Conservation (phyloP, 2,329 filamentous ascomycete genomes). For the Dichotomopilus funicola region DNA sequence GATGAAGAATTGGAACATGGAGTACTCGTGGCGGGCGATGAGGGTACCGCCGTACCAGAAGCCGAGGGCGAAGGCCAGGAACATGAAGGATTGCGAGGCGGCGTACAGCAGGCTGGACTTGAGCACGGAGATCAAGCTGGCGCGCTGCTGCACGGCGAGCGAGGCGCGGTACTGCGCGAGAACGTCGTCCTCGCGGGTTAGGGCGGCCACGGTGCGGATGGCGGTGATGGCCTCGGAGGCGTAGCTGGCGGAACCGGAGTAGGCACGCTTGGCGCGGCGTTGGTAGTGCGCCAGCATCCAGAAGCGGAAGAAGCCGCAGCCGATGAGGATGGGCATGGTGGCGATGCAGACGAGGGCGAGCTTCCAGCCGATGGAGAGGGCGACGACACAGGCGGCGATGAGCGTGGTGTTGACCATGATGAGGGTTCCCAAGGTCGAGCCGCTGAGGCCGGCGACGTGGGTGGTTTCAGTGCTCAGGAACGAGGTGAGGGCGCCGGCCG, state of each 20-base stretch:
- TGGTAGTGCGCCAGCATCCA: constrained; percentile 65
- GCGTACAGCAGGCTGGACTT: constrained; percentile 77
- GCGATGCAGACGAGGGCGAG: constrained; percentile 37
- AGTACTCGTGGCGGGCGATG: constrained; percentile 64
- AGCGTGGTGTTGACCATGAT: constrained; percentile 76
- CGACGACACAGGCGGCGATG: constrained; percentile 57
- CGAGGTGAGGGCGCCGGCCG: constrained; percentile 77
- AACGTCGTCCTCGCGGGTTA: constrained; percentile 82
- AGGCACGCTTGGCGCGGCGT: constrained; percentile 69
- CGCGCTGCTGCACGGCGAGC: constrained; percentile 59
- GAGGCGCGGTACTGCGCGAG: constrained; percentile 61
- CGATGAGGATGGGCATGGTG: constrained; percentile 35
- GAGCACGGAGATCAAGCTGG: constrained; percentile 65
- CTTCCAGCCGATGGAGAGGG: constrained; percentile 38
- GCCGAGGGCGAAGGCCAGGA: constrained; percentile 76
- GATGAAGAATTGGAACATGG: constrained; percentile 83
- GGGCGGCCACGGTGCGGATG: constrained; percentile 85
- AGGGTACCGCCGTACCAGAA: constrained; percentile 89
- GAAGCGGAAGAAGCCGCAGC: constrained; percentile 48
- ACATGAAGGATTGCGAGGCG: constrained; percentile 74
- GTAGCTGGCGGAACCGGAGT: constrained; percentile 74
- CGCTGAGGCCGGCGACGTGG: constrained; percentile 79
- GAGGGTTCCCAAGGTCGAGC: constrained; percentile 79
- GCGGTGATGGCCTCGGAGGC: constrained; percentile 91
- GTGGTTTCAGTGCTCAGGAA: constrained; percentile 88